Percentiles rank a stretch among this genome's conserved stretches.
Evolutionary conservation across 768 basidiomycete genomes (phyloP).

Genomic region (Lepiota brunneoincarnata): DNA sequence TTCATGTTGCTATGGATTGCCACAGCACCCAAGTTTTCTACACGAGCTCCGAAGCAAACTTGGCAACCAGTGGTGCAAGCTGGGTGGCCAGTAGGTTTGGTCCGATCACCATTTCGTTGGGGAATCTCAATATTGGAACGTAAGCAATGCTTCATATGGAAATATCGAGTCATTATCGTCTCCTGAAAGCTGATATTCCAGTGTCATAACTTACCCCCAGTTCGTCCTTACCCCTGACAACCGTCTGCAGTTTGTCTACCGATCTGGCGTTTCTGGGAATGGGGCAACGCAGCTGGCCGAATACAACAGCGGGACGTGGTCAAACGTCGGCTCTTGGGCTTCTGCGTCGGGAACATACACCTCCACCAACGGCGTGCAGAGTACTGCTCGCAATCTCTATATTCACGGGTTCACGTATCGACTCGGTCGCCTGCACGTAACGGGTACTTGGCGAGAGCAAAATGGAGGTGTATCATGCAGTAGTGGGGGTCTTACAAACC

Average conservation of each 20-base stretch:
- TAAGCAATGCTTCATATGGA: constrained; percentile 20
- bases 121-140: constrained; percentile 40
- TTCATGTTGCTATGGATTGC: constrained; percentile 47
- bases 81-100: constrained; percentile 43
- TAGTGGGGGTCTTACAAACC: constrained; percentile 42
- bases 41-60: constrained; percentile 36
- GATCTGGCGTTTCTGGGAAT: constrained; percentile 44
- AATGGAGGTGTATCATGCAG: constrained; percentile 39
- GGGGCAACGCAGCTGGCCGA: constrained; percentile 47
- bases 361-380: constrained; percentile 37
- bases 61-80: constrained; percentile 38
- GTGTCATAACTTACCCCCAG: constrained; percentile 44
- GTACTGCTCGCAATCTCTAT: constrained; percentile 42
- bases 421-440: constrained; percentile 34
- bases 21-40: constrained; percentile 43
- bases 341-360: constrained; percentile 40
- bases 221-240: constrained; percentile 46
- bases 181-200: constrained; percentile 14
- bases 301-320: constrained; percentile 38
- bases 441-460: constrained; percentile 48
- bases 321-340: constrained; percentile 46
- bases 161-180: background rate
- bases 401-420: constrained; percentile 47
- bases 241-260: constrained; percentile 45
- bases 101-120: constrained; percentile 37